Evolutionary conservation across 1,284 basidiomycete species (phyloP).

Genomic region (Ustilago hordei): DNA sequence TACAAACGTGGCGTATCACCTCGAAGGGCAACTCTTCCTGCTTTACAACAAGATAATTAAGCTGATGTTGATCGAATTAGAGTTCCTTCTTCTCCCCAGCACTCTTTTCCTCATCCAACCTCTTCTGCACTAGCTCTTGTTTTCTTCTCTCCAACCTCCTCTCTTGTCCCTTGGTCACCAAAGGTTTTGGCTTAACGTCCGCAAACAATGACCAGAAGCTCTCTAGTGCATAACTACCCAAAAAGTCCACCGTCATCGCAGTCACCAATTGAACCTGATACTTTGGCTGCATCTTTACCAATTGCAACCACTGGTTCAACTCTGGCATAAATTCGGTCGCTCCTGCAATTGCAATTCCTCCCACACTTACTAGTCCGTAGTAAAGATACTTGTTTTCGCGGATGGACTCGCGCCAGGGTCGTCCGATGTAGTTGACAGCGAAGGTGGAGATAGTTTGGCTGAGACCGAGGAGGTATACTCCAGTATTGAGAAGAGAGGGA

Average conservation of each 20-base stretch:
- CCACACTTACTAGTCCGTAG: constrained; percentile 61
- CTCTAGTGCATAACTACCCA: constrained; percentile 87
- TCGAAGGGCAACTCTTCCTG: no score
- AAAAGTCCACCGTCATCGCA: constrained; percentile 89
- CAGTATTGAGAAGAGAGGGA: constrained; percentile 67
- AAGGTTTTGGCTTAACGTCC: constrained; percentile 78
- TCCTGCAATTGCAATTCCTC: constrained; percentile 60
- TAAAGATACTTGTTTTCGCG: constrained; percentile 65
- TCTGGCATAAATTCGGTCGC: constrained; percentile 87
- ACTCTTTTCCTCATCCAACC: constrained; percentile 6
- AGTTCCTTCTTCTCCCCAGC: constrained; percentile 38
- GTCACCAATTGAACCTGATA: constrained; percentile 71
- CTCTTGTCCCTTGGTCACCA: constrained; percentile 50
- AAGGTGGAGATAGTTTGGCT: constrained; percentile 68
- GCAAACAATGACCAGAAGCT: constrained; percentile 89
- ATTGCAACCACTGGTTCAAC: constrained; percentile 94
- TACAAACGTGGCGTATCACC: no score
- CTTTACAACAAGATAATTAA: no score
- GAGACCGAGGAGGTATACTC: constrained; percentile 65
- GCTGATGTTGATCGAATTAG: background rate
- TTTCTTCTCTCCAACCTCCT: constrained; percentile 51
- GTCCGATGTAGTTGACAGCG: constrained; percentile 68
- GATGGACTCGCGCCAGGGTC: constrained; percentile 65
- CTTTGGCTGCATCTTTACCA: constrained; percentile 85
- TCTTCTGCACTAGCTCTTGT: constrained; percentile 23